These are phyloP conservation scores for Pichia exigua DNA, from an alignment of 805 yeast genomes.

Conservation along the genomic window DNA sequence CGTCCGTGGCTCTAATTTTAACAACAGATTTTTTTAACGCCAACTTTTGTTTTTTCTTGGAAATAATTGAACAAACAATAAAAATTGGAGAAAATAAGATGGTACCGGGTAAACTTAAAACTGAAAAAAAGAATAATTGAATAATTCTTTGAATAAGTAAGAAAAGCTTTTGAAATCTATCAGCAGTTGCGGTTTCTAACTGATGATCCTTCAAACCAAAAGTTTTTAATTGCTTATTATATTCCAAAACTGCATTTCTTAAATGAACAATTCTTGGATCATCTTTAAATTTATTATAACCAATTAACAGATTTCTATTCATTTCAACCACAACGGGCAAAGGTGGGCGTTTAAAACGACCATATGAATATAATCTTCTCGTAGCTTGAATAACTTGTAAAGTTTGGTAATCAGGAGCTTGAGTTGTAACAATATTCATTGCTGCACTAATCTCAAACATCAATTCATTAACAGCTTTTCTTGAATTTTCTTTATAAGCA, in stretches of 20 bases:
- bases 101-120: conserved; percentile 79
- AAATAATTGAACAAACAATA: conserved; percentile 61
- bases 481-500: conserved; percentile 55
- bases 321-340: conserved; percentile 81
- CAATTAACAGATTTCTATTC: conserved; percentile 78
- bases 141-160: conserved; percentile 50
- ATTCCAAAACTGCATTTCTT: conserved; percentile 54
- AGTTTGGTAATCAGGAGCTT: conserved; percentile 82
- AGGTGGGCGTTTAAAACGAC: conserved; percentile 41
- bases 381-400: conserved; percentile 88
- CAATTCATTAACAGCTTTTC: conserved; percentile 62
- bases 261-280: conserved; percentile 61
- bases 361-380: conserved; percentile 71
- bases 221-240: conserved; percentile 57
- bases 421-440: conserved; percentile 73
- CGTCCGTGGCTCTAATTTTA: conserved; percentile 85
- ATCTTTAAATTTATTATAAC: conserved; percentile 67
- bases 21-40: conserved; percentile 86
- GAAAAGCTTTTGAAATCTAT: conserved; percentile 40
- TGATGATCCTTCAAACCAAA: conserved; percentile 68
- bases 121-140: conserved; percentile 44
- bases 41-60: conserved; percentile 59
- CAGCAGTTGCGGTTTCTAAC: conserved; percentile 46
- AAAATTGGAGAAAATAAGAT: conserved; percentile 85
- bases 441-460: conserved; percentile 61